Evolutionary conservation across 83 land plant species (phyloP).

Genomic region (Thuja plicata): DNA sequence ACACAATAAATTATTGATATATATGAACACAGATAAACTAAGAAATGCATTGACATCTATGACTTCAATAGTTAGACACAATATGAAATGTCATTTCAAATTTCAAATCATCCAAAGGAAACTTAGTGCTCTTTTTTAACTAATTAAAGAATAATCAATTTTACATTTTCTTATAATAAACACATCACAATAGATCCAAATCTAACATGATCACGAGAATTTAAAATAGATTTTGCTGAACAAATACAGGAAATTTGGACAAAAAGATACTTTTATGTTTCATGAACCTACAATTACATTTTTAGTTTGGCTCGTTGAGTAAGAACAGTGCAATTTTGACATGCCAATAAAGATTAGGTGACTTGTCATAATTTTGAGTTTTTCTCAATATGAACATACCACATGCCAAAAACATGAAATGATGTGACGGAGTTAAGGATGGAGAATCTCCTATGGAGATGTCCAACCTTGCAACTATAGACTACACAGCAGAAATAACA

Average conservation of each 20-base stretch:
- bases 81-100: not conserved
- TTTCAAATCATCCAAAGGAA: not conserved
- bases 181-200: not conserved
- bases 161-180: not conserved
- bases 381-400: too few relatives aligned
- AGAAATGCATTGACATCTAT: not conserved
- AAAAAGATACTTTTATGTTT: not conserved
- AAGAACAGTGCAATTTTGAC: not conserved
- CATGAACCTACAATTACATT: not conserved
- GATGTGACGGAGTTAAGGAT: too few relatives aligned
- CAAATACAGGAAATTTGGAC: not conserved
- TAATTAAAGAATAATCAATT: not conserved
- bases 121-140: not conserved
- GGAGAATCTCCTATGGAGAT: too few relatives aligned
- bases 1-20: not conserved
- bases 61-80: not conserved
- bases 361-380: too few relatives aligned
- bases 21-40: not conserved
- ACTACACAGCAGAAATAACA: too few relatives aligned
- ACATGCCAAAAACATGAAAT: too few relatives aligned
- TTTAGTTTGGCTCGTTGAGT: not conserved
- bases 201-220: not conserved
- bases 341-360: too few relatives aligned
- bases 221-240: not conserved
- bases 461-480: too few relatives aligned